These are phyloP conservation scores for Phytopythium oedochilum DNA, from an alignment of 352 stramenopile genomes.

Conservation along the genomic window DNA sequence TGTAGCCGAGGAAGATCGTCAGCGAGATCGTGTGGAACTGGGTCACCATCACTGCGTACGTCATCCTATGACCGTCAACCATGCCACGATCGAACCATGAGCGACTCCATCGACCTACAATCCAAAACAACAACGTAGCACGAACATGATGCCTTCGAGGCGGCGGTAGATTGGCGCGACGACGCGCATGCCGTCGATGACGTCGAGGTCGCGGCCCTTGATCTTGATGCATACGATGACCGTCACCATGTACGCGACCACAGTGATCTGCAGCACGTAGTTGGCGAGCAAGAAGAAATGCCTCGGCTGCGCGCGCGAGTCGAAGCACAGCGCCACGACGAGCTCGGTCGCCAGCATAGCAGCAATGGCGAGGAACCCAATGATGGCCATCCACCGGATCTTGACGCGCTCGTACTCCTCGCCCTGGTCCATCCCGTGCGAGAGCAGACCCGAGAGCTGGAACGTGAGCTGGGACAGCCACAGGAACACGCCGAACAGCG, in stretches of 20 bases:
- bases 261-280: slow-evolving; percentile 29
- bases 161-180: slow-evolving; percentile 49
- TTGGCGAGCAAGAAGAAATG: slow-evolving; percentile 30
- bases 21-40: slow-evolving; percentile 38
- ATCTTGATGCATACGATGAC: slow-evolving; percentile 32
- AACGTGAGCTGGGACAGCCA: slow-evolving; percentile 42
- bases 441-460: slow-evolving; percentile 32
- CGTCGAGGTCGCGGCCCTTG: slow-evolving; percentile 40
- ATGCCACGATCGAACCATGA: no score
- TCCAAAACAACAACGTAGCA: background rate
- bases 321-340: slow-evolving; percentile 23
- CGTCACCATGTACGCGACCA: slow-evolving; percentile 30
- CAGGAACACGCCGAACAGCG: slow-evolving; percentile 28
- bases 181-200: slow-evolving; percentile 34
- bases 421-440: slow-evolving; percentile 36
- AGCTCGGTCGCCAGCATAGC: slow-evolving; percentile 30
- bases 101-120: no score
- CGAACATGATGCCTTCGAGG: slow-evolving; percentile 56
- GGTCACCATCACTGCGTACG: slow-evolving; percentile 32
- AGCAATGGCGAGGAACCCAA: slow-evolving; percentile 18
- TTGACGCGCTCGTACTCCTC: slow-evolving; percentile 14
- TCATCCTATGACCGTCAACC: slow-evolving; percentile 12
- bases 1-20: slow-evolving; percentile 25
- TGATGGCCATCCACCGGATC: slow-evolving; percentile 20
- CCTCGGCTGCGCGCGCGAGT: slow-evolving; percentile 17